A percentile compares a stretch with the other conserved stretches of the same genome.
phyloP scores from a whole-genome alignment of 1,284 basidiomycete genomes.

The Moesziomyces globuligerus region DNA sequence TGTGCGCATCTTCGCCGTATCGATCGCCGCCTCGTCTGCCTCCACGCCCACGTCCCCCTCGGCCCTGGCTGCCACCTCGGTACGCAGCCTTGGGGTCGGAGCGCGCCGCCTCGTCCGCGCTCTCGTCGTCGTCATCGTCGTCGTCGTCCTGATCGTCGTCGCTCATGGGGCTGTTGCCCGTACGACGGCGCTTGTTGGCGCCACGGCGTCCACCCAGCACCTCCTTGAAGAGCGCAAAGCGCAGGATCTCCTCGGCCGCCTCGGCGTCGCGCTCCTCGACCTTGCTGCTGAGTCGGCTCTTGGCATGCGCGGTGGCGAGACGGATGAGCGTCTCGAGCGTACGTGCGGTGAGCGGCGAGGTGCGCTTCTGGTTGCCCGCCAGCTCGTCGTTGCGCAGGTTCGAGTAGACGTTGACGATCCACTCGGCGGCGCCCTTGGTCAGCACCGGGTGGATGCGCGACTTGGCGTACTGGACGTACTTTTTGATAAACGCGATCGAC shows the following conservation, averaged over 20 bases:
- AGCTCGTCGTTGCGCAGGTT: slow-evolving; percentile 90
- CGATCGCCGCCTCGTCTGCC: slow-evolving; percentile 40
- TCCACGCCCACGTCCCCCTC: slow-evolving; percentile 37
- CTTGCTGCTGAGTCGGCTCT: slow-evolving; percentile 85
- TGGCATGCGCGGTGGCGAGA: slow-evolving; percentile 96
- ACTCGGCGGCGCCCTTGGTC: slow-evolving; percentile 91
- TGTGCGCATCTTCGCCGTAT: slow-evolving; percentile 35
- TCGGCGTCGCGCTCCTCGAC: slow-evolving; percentile 88
- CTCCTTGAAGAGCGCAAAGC: slow-evolving; percentile 97
- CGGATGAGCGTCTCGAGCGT: slow-evolving; percentile 98
- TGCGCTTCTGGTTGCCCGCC: slow-evolving; percentile 92
- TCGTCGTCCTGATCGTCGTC: slow-evolving; percentile 43
- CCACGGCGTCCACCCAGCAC: slow-evolving; percentile 77
- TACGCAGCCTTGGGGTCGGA: slow-evolving; percentile 70
- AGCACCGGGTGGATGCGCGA: slow-evolving; percentile 77
- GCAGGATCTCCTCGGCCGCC: slow-evolving; percentile 92
- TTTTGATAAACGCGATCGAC: slow-evolving; percentile 94
- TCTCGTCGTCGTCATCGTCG: slow-evolving; percentile 50
- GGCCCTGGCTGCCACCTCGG: slow-evolving; percentile 57
- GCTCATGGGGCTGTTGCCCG: slow-evolving; percentile 49
- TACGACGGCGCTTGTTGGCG: slow-evolving; percentile 70
- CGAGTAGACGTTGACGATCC: slow-evolving; percentile 92
- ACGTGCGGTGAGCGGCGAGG: slow-evolving; percentile 95
- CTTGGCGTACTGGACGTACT: slow-evolving; percentile 98
- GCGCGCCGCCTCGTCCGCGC: slow-evolving; percentile 70